phyloP scores from a whole-genome alignment of 148 eudicot genomes.

The Beta vulgaris region DNA sequence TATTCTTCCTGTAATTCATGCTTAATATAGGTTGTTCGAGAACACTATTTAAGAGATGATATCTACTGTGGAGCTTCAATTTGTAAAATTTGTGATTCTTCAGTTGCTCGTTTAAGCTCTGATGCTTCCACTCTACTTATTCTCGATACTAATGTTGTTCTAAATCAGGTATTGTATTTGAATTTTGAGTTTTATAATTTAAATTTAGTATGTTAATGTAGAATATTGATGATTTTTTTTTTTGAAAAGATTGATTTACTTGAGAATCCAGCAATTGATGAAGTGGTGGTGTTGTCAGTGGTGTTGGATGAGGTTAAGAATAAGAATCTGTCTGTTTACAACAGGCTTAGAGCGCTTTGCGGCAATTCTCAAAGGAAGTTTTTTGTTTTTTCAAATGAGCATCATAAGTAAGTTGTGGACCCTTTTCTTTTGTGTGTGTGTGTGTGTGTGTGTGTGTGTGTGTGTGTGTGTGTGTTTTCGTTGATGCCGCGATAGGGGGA shows the following conservation, averaged over 20 bases:
- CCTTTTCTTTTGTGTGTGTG: no score
- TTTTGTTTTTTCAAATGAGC: conserved; percentile 85
- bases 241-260: conserved; percentile 77
- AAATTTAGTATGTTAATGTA: neutral
- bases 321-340: conserved; percentile 76
- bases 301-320: conserved; percentile 92
- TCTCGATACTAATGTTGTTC: conserved; percentile 88
- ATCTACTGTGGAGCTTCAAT: conserved; percentile 76
- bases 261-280: conserved; percentile 76
- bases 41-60: conserved; percentile 91
- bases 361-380: conserved; percentile 66
- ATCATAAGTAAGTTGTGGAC: conserved; percentile 67
- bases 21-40: conserved; percentile 65
- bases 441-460: no score
- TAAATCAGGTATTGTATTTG: conserved; percentile 62
- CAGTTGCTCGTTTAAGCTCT: conserved; percentile 56
- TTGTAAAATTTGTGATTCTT: conserved; percentile 64
- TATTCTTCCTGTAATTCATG: neutral
- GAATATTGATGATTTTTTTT: neutral
- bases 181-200: neutral
- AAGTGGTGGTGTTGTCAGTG: conserved; percentile 82
- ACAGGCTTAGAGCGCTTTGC: conserved; percentile 77
- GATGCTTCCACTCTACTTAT: conserved; percentile 51
- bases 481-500: neutral
- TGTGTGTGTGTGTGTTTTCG: no score